Evolutionary conservation across 179 eudicot species (phyloP).

Genomic region (Drosera spatulata): DNA sequence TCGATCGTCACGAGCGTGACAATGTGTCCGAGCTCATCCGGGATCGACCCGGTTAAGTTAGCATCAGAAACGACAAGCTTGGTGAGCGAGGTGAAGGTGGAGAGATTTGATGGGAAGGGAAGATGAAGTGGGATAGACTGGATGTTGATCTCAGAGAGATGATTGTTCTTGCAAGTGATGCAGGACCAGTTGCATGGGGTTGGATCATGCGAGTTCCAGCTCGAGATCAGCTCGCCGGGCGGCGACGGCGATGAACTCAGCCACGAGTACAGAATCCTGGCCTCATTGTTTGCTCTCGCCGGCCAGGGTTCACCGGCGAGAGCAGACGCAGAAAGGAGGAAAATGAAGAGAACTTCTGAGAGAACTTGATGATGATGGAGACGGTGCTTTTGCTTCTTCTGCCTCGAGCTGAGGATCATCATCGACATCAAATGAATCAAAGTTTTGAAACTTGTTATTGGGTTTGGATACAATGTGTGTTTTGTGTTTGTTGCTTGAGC

Average conservation of each 20-base stretch:
- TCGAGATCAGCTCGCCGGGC: slow-evolving; percentile 19
- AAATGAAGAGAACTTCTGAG: slow-evolving; percentile 2
- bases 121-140: slow-evolving; percentile 33
- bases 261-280: slow-evolving; percentile 33
- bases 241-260: slow-evolving; percentile 20
- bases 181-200: slow-evolving; percentile 53
- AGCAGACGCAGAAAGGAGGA: slow-evolving; percentile 9
- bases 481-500: no score
- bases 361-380: slow-evolving; percentile 3
- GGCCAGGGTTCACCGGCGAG: background rate
- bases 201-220: slow-evolving; percentile 36
- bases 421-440: slow-evolving; percentile 38
- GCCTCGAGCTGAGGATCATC: slow-evolving; percentile 37
- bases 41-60: slow-evolving; percentile 48
- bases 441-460: slow-evolving; percentile 7
- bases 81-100: slow-evolving; percentile 26
- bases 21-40: slow-evolving; percentile 28
- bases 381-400: slow-evolving; percentile 2
- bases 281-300: slow-evolving; percentile 21
- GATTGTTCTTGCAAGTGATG: slow-evolving; percentile 29
- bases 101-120: slow-evolving; percentile 27
- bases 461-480: no score
- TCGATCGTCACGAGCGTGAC: slow-evolving; percentile 26
- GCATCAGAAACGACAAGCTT: slow-evolving; percentile 28
- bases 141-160: slow-evolving; percentile 32